Base-by-base conservation (phyloP, 2,329 filamentous ascomycete genomes). In the Sphaceloma murrayae region DNA sequence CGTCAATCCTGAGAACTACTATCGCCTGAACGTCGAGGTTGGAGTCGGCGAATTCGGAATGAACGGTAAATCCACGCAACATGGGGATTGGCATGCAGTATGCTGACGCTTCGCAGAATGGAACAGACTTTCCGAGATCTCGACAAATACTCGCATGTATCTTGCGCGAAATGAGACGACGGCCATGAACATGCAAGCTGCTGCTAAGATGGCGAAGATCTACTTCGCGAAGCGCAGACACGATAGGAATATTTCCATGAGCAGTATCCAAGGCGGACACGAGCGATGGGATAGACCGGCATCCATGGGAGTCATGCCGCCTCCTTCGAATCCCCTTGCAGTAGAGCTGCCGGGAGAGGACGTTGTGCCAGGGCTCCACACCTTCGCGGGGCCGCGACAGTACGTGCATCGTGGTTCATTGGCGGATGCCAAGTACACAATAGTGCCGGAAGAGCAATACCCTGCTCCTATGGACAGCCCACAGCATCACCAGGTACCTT, bases 11-110 rank as follows among this genome's bases (percentile, higher is more conserved):
- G 88, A 95, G 47, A 85, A 93, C 60, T 98, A 98, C 67, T 94
- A 87, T 61, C 82, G 91, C 5, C 70, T 96, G n/a, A 98, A 98
- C 52, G 91, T 96, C 30, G 42, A 45, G 17, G 80, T 94, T 11
- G 91, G 89, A 1, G 88, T 96, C 2, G 88, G 89, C 43, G 91
- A 96, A 58, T 96, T 95, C 60, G 89, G 85, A 42, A 96, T 98
- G 87, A 98, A 96, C 59, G 88, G 94, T 61, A 94, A 52, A 87
- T 94, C 27, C 86, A 94, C 57, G 79, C 87, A 86, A 1, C 86
- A 94, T 4, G 85, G 87, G 94, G 58, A 94, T 94, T 60, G 86
- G 83, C 42, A 94, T 94, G 85, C 94, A 94, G 58, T 9, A 9
- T 13, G 6, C 22, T 34, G 19, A 32, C 22, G 18, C 9, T 6